These are phyloP conservation scores for Endogone sp. DNA, from an alignment of 192 early-diverging fungal species.

Conservation along the genomic window DNA sequence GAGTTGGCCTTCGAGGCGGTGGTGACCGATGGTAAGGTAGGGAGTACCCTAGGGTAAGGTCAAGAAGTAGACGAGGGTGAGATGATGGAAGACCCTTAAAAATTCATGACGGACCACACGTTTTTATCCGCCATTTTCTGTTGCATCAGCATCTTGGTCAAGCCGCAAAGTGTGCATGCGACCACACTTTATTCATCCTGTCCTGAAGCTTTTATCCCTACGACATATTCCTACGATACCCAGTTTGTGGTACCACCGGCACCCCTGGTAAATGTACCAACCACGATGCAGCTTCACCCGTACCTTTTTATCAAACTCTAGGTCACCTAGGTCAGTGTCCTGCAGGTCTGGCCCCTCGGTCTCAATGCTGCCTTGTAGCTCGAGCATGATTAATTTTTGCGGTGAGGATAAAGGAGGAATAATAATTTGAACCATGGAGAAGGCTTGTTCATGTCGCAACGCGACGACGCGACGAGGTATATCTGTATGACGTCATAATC, in stretches of 20 bases:
- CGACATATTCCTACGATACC: neutral
- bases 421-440: neutral
- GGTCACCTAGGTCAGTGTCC: slow-evolving; percentile 16
- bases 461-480: too few species aligned
- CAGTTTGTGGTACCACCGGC: too few species aligned
- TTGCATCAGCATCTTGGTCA: neutral
- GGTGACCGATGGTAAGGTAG: slow-evolving; percentile 24
- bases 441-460: too few species aligned
- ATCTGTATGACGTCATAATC: too few species aligned
- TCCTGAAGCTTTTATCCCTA: neutral
- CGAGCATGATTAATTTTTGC: slow-evolving; percentile 8
- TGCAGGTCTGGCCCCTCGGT: slow-evolving; percentile 1
- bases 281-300: too few species aligned
- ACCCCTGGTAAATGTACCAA: too few species aligned
- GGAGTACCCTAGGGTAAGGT: slow-evolving; percentile 12
- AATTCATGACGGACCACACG: neutral
- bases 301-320: slow-evolving; percentile 17
- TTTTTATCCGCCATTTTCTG: neutral
- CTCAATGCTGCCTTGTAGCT: slow-evolving; percentile 27
- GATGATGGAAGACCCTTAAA: too few species aligned
- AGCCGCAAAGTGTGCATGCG: neutral
- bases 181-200: neutral
- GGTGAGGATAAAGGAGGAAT: neutral
- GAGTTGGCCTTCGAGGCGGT: slow-evolving; percentile 24
- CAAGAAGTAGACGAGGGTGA: neutral